These are phyloP conservation scores for Alternaria burnsii DNA, from an alignment of 2,329 filamentous ascomycete species.

Conservation along the genomic window DNA sequence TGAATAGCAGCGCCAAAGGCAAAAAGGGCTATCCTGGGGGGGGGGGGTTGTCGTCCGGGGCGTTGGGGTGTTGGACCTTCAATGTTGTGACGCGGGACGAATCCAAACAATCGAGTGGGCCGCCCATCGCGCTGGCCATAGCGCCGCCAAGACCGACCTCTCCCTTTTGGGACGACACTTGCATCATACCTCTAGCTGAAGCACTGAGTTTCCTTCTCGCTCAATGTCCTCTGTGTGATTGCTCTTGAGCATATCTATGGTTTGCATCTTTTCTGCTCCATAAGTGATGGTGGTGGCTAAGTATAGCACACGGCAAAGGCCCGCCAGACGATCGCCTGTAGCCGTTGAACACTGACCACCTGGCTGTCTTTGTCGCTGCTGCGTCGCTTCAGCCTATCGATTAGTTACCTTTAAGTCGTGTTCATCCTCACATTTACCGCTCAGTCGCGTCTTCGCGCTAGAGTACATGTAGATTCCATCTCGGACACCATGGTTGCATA, in stretches of 20 bases:
- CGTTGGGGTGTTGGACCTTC: constrained; percentile 20
- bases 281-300: not conserved
- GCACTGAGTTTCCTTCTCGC: not conserved
- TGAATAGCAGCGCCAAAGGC: constrained; percentile 19
- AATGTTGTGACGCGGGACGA: constrained; percentile 30
- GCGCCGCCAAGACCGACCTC: constrained; percentile 20
- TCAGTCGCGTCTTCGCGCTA: not conserved
- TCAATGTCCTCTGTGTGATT: not conserved
- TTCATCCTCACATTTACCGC: not conserved
- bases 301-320: not conserved
- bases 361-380: constrained; percentile 16
- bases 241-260: no score
- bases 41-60: constrained; percentile 19
- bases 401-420: not conserved
- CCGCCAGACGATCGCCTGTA: constrained; percentile 14
- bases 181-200: not conserved
- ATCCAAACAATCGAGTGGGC: constrained; percentile 33
- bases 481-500: not conserved
- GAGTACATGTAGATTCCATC: not conserved
- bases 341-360: constrained; percentile 20
- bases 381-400: constrained; percentile 13
- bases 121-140: constrained; percentile 25
- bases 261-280: no score
- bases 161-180: constrained; percentile 10
- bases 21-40: constrained; percentile 23